A percentile compares a stretch with the other conserved stretches of the same genome.
Conservation (phyloP, 371 early-diverging fungal species). For the Mucor circinelloides region DNA sequence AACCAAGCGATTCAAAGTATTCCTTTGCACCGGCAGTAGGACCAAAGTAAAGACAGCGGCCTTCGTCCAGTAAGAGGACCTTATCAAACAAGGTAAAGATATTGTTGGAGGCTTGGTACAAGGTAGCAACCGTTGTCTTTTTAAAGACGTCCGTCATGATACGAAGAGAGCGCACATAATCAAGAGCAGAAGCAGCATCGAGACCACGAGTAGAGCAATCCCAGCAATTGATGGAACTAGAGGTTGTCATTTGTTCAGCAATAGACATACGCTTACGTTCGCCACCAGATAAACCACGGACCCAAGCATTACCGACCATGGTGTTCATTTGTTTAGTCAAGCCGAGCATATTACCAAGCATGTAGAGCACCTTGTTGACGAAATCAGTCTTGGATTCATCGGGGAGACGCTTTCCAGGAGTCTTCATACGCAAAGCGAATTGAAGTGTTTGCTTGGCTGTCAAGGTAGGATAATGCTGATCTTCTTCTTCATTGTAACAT, state of each 20-base stretch:
- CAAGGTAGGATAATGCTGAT: constrained; percentile 56
- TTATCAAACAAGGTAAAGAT: constrained; percentile 70
- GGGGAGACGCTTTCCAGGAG: constrained; percentile 51
- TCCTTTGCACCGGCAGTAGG: constrained; percentile 48
- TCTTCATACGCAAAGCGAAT: constrained; percentile 58
- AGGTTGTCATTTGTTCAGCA: constrained; percentile 75
- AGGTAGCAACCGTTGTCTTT: constrained; percentile 57
- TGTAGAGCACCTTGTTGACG: constrained; percentile 38
- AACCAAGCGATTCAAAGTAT: constrained; percentile 64
- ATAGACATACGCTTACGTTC: constrained; percentile 77
- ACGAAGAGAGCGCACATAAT: constrained; percentile 62
- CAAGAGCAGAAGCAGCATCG: constrained; percentile 79
- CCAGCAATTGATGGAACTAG: constrained; percentile 66
- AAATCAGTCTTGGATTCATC: constrained; percentile 32
- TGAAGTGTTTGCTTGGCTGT: constrained; percentile 57
- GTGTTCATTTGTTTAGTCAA: constrained; percentile 66
- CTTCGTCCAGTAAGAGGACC: constrained; percentile 63
- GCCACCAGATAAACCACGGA: constrained; percentile 75
- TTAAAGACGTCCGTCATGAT: constrained; percentile 56
- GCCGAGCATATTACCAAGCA: constrained; percentile 56
- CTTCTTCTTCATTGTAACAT: constrained; percentile 61
- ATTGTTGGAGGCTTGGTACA: constrained; percentile 68
- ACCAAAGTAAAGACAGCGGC: constrained; percentile 68
- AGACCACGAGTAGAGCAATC: constrained; percentile 81
- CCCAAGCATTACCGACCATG: constrained; percentile 72